Evolutionary conservation across 805 yeast species (phyloP).

Genomic region (Brettanomyces custersianus): DNA sequence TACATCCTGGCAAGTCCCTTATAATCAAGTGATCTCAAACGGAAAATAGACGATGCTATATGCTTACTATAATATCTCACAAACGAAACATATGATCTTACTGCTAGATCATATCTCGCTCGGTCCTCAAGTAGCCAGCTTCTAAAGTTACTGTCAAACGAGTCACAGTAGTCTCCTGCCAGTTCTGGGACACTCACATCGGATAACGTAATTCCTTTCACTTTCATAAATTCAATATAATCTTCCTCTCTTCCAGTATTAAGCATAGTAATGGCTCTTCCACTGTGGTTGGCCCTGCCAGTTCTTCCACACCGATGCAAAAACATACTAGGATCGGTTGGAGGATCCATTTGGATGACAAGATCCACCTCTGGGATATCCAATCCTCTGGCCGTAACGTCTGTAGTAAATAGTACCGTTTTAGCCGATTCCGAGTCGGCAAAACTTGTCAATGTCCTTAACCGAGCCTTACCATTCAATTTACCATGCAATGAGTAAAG

Average conservation of each 20-base stretch:
- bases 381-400: slow-evolving; percentile 97
- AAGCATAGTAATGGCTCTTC: slow-evolving; percentile 69
- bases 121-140: slow-evolving; percentile 66
- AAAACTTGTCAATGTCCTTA: slow-evolving; percentile 61
- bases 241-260: slow-evolving; percentile 73
- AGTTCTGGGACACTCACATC: slow-evolving; percentile 24
- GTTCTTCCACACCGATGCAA: slow-evolving; percentile 94
- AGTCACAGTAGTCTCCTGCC: slow-evolving; percentile 9
- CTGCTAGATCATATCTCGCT: slow-evolving; percentile 71
- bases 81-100: slow-evolving; percentile 75
- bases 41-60: slow-evolving; percentile 77
- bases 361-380: slow-evolving; percentile 93
- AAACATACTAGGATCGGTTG: slow-evolving; percentile 85
- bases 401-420: slow-evolving; percentile 78
- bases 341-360: slow-evolving; percentile 92
- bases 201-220: slow-evolving; percentile 50
- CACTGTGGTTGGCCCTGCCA: slow-evolving; percentile 82
- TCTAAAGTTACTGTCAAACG: slow-evolving; percentile 27
- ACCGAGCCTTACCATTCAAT: slow-evolving; percentile 68
- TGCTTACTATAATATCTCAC: slow-evolving; percentile 82
- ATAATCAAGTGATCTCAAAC: slow-evolving; percentile 64
- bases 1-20: slow-evolving; percentile 64
- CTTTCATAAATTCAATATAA: slow-evolving; percentile 70
- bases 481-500: slow-evolving; percentile 87
- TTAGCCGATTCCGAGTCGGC: slow-evolving; percentile 36